Conservation (phyloP, 768 basidiomycete species). For the Glaciozyma martinii region DNA sequence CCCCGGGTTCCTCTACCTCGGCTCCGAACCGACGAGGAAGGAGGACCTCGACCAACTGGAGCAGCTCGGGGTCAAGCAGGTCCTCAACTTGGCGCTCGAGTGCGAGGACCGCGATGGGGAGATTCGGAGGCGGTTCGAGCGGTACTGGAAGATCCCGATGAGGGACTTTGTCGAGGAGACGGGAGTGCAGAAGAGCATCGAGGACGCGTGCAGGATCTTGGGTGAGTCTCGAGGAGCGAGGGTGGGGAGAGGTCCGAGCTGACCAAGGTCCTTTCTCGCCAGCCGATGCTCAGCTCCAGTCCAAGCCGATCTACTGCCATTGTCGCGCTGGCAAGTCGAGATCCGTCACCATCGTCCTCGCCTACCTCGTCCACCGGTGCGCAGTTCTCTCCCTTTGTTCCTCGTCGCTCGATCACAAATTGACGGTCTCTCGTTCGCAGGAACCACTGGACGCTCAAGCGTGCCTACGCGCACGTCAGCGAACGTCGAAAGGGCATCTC, state of each 20-base stretch:
- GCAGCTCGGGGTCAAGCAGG: constrained; percentile 67
- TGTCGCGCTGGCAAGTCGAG: constrained; percentile 94
- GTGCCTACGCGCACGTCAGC: constrained; percentile 82
- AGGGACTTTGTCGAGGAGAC: constrained; percentile 92
- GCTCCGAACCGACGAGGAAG: constrained; percentile 67
- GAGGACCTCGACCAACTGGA: constrained; percentile 69
- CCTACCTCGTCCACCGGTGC: constrained; percentile 77
- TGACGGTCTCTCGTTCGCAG: constrained; percentile 35
- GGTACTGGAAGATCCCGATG: constrained; percentile 75
- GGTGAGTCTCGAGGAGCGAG: constrained; percentile 50
- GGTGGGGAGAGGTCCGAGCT: not conserved
- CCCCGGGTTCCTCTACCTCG: constrained; percentile 80
- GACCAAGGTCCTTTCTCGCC: not conserved
- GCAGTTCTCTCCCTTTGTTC: not conserved
- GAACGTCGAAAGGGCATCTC: constrained; percentile 90
- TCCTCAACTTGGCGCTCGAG: constrained; percentile 84
- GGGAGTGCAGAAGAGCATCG: constrained; percentile 67
- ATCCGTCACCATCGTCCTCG: constrained; percentile 92
- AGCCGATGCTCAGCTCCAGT: constrained; percentile 89
- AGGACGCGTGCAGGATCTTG: constrained; percentile 74
- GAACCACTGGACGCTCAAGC: constrained; percentile 89
- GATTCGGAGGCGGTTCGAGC: constrained; percentile 54
- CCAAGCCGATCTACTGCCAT: constrained; percentile 84
- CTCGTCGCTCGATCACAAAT: not conserved
- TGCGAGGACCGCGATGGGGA: constrained; percentile 69